Base-by-base conservation (phyloP, 345 rosid species). In the Draba incana region DNA sequence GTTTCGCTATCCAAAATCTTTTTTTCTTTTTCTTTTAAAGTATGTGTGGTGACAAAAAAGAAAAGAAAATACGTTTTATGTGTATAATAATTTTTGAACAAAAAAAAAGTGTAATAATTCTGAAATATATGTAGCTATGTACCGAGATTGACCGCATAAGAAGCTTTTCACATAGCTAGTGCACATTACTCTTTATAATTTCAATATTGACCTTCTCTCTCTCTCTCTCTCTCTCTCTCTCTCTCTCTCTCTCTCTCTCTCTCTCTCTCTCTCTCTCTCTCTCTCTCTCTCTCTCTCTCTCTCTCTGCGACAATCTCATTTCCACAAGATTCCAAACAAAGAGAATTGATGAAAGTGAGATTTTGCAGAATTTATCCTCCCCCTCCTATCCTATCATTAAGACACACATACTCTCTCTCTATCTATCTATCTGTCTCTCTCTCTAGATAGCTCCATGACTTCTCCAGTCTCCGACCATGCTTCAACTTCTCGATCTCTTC, bases 331-430 rank as follows among this genome's bases (percentile, higher is more conserved):
- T 84, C 92, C 93, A 86, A 92, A 88, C 88, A 67, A 81, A 80
- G 95, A 81, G 92, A 87, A 85, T 84, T 83, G 83, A 83, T 82
- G 84, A 89, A 87, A 87, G 88, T 81, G 84, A 80, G 94, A 81
- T 82, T 83, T 28, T 80, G 73, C 82, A 66, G 75, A 57, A 33
- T 13, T 57, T 56, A 55, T 47, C n/a, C 13, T 54, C 41, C 45
- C 13, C 57, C 33, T 67, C 51, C 20, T 51, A 67, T 64, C 67
- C 8, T 64, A 49, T 52, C 79, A 57, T 49, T 53, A 11, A 39
- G 25, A 58, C 6, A 68, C 54, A 66, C 35, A 66, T 44, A 58
- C 1, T 35, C 10, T 20, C 48, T 43, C 42, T 52, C 23, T 12
- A 28, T 28, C 0, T 5, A n/a, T n/a, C 43, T 23, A 11, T 27